Conservation (phyloP, 257 asterid species). For the Solanum virginianum region DNA sequence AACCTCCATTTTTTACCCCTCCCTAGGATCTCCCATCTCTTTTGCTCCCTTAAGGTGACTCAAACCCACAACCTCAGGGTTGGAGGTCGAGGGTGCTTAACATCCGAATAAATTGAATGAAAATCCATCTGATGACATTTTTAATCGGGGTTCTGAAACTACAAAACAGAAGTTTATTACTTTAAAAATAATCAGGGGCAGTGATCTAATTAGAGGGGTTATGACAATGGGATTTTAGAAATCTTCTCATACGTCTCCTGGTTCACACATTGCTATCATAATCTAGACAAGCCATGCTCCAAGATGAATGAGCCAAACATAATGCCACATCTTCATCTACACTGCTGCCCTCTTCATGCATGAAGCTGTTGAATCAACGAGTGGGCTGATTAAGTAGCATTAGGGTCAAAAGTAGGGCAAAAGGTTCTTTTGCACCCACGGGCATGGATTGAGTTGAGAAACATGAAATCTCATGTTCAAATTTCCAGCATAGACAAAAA, state of each 20-base stretch:
- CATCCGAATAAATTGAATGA: not conserved
- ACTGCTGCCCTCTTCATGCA: not conserved
- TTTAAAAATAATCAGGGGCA: not conserved
- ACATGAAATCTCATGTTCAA: not conserved
- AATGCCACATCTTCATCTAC: not conserved
- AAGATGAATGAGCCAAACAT: not conserved
- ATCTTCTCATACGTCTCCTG: not conserved
- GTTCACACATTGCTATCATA: not conserved
- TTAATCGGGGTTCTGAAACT: not conserved
- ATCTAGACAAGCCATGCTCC: not conserved
- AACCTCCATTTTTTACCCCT: not conserved
- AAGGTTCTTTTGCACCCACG: no score
- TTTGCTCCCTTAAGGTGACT: not conserved
- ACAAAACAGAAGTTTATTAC: not conserved
- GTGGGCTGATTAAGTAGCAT: not conserved
- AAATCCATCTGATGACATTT: not conserved
- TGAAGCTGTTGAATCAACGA: constrained; percentile 18
- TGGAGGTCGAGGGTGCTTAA: not conserved
- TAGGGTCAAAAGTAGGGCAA: not conserved
- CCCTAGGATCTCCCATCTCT: not conserved
- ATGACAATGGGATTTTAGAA: not conserved
- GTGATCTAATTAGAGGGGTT: not conserved
- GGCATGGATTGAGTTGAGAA: not conserved
- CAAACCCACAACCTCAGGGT: not conserved
- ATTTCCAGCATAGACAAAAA: not conserved